A percentile compares a stretch with the other conserved stretches of the same genome.
phyloP scores from a whole-genome alignment of 2,329 filamentous ascomycete species.

The Cercospora janseana region DNA sequence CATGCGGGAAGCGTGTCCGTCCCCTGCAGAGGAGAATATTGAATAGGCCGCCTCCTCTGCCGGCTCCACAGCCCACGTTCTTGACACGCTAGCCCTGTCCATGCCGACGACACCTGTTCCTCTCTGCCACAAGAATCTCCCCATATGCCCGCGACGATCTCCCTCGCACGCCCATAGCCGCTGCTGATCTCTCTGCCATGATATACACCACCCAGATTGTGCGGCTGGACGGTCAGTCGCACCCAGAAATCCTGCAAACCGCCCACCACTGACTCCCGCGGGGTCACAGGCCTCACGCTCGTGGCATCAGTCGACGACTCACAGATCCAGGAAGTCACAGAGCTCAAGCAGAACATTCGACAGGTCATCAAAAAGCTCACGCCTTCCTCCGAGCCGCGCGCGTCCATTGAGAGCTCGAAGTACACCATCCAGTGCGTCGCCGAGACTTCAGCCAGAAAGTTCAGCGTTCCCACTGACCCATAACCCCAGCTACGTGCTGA shows the following conservation, averaged over 20 bases:
- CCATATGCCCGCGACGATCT: conserved; percentile 2
- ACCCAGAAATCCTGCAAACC: conserved; percentile 11
- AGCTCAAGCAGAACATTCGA: conserved; percentile 89
- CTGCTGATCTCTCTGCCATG: conserved; percentile 24
- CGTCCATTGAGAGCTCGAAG: conserved; percentile 80
- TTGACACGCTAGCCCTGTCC: not conserved
- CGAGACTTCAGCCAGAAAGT: too few relatives aligned
- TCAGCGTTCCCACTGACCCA: conserved; percentile 31
- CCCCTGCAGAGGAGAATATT: too few relatives aligned
- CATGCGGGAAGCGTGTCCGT: too few relatives aligned
- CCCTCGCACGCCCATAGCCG: not conserved
- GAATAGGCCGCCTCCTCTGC: not conserved
- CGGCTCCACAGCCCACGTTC: conserved; percentile 9
- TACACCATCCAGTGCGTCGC: conserved; percentile 78
- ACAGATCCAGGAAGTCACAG: conserved; percentile 72
- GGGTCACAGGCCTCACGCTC: conserved; percentile 75
- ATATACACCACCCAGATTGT: conserved; percentile 77
- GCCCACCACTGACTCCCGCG: conserved; percentile 21
- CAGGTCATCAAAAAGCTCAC: conserved; percentile 84
- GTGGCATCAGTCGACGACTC: conserved; percentile 92
- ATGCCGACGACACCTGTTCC: conserved; percentile 9
- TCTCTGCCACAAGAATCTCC: not conserved
- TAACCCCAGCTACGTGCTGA: conserved; percentile 71
- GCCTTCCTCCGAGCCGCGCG: conserved; percentile 85
- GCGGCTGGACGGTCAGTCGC: conserved; percentile 73